Evolutionary conservation across 257 asterid genomes (phyloP).

Genomic region (Ophiorrhiza pumila): DNA sequence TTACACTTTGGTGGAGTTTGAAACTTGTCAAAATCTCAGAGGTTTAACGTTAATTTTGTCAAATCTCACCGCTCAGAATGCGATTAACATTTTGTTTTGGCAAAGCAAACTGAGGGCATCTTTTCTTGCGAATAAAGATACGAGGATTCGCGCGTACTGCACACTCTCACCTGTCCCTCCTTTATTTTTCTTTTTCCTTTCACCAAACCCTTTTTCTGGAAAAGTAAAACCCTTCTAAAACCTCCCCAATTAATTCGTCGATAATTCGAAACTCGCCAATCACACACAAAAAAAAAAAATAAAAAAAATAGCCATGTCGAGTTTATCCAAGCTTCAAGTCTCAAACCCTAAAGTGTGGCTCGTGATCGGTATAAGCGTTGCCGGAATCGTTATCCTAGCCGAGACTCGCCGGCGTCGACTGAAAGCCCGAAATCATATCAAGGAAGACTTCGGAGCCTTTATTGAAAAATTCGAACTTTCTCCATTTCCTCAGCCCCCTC

Average conservation of each 20-base stretch:
- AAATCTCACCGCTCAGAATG: too few species aligned
- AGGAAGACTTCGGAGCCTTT: constrained; percentile 84
- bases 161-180: not conserved
- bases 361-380: constrained; percentile 79
- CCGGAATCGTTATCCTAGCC: constrained; percentile 77
- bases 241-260: constrained; percentile 28
- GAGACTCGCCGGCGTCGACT: constrained; percentile 80
- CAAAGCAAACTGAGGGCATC: too few species aligned
- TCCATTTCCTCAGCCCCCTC: constrained; percentile 90
- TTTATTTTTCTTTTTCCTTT: not conserved
- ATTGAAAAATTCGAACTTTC: constrained; percentile 61
- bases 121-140: constrained; percentile 10
- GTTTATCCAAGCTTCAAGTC: constrained; percentile 50
- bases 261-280: constrained; percentile 9
- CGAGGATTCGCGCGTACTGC: constrained; percentile 4
- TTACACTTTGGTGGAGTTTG: too few species aligned
- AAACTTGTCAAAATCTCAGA: too few species aligned
- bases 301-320: constrained; percentile 36
- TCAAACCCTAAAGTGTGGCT: constrained; percentile 76
- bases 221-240: constrained; percentile 28
- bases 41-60: too few species aligned
- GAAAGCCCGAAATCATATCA: constrained; percentile 36
- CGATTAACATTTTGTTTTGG: too few species aligned
- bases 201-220: not conserved
- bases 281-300: not conserved